These are phyloP conservation scores for Kwoniella europaea DNA, from an alignment of 768 basidiomycete species.

Conservation along the genomic window DNA sequence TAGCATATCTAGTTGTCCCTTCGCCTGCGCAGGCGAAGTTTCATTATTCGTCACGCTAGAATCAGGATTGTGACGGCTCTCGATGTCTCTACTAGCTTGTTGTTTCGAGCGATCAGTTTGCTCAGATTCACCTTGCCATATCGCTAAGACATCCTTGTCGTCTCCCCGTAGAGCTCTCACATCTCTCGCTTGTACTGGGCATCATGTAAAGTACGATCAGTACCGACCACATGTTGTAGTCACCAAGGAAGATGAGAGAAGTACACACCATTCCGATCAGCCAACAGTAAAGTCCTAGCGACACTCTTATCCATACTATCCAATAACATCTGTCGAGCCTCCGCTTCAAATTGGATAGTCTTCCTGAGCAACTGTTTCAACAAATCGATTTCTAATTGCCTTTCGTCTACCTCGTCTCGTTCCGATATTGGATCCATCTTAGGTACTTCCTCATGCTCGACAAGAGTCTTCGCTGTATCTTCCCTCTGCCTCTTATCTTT, in stretches of 20 bases:
- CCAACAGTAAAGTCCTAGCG: slow-evolving; percentile 51
- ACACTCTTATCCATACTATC: slow-evolving; percentile 51
- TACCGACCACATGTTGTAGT: not conserved
- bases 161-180: slow-evolving; percentile 45
- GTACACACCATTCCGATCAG: slow-evolving; percentile 53
- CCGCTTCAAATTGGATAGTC: slow-evolving; percentile 49
- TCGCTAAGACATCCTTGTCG: slow-evolving; percentile 35
- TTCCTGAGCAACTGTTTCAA: slow-evolving; percentile 35
- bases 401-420: slow-evolving; percentile 13
- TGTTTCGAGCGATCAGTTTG: slow-evolving; percentile 3
- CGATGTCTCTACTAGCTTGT: slow-evolving; percentile 2
- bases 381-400: slow-evolving; percentile 33
- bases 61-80: slow-evolving; percentile 1
- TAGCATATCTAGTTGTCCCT: slow-evolving; percentile 27
- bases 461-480: slow-evolving; percentile 14
- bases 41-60: not conserved
- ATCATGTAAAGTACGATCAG: not conserved
- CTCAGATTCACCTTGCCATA: slow-evolving; percentile 37
- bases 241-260: not conserved
- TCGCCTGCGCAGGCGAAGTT: slow-evolving; percentile 7
- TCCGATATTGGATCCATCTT: not conserved
- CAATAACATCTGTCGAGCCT: slow-evolving; percentile 51
- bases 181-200: slow-evolving; percentile 52
- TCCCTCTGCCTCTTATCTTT: slow-evolving; percentile 12
- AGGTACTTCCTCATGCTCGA: not conserved